Conservation (phyloP, 306 rosid genomes). For the Cucumis cinereus region DNA sequence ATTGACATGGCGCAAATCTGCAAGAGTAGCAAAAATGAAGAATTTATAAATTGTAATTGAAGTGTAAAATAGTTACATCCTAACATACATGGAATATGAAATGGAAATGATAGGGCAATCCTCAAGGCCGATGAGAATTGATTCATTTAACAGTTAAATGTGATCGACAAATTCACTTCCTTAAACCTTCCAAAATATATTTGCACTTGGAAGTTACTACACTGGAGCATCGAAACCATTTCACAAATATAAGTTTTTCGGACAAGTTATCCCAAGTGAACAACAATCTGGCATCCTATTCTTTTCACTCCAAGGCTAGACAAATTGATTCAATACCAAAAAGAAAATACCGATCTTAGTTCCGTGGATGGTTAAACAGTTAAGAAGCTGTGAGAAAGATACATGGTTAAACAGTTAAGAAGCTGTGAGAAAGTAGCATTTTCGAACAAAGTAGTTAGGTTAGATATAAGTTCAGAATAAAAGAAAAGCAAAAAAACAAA, state of each 20-base stretch:
- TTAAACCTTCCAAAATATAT: not conserved
- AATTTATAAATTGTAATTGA: not conserved
- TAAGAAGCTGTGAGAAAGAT: not conserved
- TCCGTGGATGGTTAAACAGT: not conserved
- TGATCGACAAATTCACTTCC: not conserved
- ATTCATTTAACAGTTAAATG: not conserved
- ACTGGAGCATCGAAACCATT: not conserved
- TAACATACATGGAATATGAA: not conserved
- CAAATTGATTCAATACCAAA: not conserved
- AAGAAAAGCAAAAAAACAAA: too few species aligned
- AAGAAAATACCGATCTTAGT: not conserved
- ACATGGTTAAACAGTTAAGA: not conserved
- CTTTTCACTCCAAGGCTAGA: not conserved
- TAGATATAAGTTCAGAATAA: not conserved
- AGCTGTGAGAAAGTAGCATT: not conserved
- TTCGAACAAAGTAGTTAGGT: not conserved
- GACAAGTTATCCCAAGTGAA: not conserved
- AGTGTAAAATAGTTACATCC: not conserved
- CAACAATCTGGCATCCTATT: not conserved
- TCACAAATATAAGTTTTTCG: not conserved
- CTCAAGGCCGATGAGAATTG: not conserved
- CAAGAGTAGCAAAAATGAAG: not conserved
- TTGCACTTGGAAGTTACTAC: not conserved
- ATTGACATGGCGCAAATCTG: slow-evolving; percentile 34
- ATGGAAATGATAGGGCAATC: not conserved